Conservation (phyloP, 106 monocot genomes). For the Allium fistulosum region DNA sequence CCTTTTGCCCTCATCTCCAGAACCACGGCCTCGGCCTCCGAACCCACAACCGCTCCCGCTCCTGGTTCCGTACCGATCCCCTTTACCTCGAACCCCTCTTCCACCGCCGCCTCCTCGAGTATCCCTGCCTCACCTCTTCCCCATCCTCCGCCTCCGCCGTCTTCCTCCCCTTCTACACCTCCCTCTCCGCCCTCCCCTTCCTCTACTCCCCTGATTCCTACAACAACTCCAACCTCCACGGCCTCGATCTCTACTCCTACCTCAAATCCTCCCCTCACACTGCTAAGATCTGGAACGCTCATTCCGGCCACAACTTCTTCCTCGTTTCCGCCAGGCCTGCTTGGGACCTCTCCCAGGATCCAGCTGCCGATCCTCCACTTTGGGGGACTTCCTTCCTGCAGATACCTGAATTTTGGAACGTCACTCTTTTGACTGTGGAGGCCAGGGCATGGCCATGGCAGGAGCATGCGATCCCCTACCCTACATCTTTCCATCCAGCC, state of each 20-base stretch:
- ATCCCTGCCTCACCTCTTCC: slow-evolving; percentile 56
- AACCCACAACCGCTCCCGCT: slow-evolving; percentile 46
- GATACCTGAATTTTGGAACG: slow-evolving; percentile 50
- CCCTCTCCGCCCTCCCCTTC: slow-evolving; percentile 51
- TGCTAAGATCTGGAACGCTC: slow-evolving; percentile 36
- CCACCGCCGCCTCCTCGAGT: slow-evolving; percentile 75
- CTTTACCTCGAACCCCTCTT: slow-evolving; percentile 71
- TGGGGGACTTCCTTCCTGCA: slow-evolving; percentile 88
- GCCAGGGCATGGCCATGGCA: slow-evolving; percentile 75
- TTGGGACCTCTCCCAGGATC: slow-evolving; percentile 72
- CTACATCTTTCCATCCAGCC: slow-evolving; percentile 85
- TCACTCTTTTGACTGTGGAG: slow-evolving; percentile 64
- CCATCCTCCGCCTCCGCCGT: slow-evolving; percentile 57
- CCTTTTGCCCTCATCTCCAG: slow-evolving; percentile 41
- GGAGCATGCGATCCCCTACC: slow-evolving; percentile 81
- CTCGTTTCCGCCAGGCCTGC: slow-evolving; percentile 59
- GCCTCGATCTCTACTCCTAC: slow-evolving; percentile 34
- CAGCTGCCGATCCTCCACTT: slow-evolving; percentile 20
- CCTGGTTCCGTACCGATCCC: slow-evolving; percentile 74
- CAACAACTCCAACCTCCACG: slow-evolving; percentile 57
- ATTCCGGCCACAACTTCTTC: slow-evolving; percentile 65
- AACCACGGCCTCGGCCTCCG: slow-evolving; percentile 70
- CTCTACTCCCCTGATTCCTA: slow-evolving; percentile 37
- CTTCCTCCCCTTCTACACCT: slow-evolving; percentile 71
- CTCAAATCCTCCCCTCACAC: slow-evolving; percentile 11